phyloP scores from a whole-genome alignment of 73 alveolate genomes.

The Paramecium octaurelia region DNA sequence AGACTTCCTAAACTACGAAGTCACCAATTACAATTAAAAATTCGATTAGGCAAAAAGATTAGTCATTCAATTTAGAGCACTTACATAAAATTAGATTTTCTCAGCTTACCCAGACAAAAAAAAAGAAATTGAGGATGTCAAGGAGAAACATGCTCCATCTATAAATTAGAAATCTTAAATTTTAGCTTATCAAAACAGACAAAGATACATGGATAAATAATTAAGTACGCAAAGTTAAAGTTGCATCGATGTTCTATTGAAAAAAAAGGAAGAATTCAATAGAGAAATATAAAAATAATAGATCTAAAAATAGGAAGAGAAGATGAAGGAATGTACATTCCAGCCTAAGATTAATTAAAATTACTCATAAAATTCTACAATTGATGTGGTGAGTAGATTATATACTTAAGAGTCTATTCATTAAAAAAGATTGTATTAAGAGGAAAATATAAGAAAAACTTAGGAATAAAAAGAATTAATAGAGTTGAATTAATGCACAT shows the following conservation, averaged over 20 bases:
- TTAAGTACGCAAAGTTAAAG: background rate
- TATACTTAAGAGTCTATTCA: slow-evolving; percentile 11
- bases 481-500: slow-evolving; percentile 24
- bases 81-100: background rate
- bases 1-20: background rate
- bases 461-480: background rate
- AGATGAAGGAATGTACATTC: slow-evolving; percentile 40
- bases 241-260: background rate
- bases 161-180: background rate
- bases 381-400: background rate
- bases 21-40: background rate
- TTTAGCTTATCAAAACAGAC: slow-evolving; percentile 11
- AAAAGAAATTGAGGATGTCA: background rate
- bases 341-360: background rate
- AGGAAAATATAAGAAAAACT: background rate
- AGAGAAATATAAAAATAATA: background rate
- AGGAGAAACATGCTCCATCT: background rate
- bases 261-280: background rate
- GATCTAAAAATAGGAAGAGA: background rate
- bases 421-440: background rate
- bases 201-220: background rate
- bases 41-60: slow-evolving; percentile 25
- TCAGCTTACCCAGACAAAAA: background rate
- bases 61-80: slow-evolving; percentile 23
- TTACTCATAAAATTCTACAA: background rate